Conservation (phyloP, 139 green algal species). For the Klebsormidium nitens region DNA sequence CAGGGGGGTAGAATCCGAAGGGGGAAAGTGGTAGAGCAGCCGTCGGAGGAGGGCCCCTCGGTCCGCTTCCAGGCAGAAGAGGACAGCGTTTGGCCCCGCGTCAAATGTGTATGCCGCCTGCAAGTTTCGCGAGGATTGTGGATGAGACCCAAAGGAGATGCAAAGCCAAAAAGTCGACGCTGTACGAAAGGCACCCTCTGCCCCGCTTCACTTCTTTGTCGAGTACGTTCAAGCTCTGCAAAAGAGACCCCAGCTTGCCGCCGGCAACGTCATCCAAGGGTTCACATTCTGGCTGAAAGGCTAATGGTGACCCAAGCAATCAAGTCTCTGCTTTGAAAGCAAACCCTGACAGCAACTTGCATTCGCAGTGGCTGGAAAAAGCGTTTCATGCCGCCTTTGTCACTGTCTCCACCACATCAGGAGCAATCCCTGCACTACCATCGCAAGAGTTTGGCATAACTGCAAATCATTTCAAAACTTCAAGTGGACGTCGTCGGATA, state of each 20-base stretch:
- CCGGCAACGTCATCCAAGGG: not conserved
- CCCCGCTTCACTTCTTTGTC: too few species aligned
- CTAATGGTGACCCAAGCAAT: too few species aligned
- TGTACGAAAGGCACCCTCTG: not conserved
- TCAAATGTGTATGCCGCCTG: slow-evolving; percentile 45
- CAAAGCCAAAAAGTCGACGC: not conserved
- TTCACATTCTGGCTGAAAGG: not conserved
- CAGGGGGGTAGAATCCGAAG: slow-evolving; percentile 5
- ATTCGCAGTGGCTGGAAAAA: too few species aligned
- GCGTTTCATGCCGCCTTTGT: too few species aligned
- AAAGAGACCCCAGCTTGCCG: not conserved
- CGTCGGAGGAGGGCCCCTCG: slow-evolving; percentile 5
- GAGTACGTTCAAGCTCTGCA: too few species aligned
- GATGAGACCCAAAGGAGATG: not conserved
- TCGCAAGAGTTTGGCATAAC: too few species aligned
- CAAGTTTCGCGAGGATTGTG: not conserved
- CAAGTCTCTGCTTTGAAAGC: too few species aligned
- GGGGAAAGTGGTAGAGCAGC: slow-evolving; percentile 37
- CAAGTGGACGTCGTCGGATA: too few species aligned
- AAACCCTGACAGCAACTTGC: too few species aligned
- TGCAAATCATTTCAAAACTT: too few species aligned
- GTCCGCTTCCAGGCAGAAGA: slow-evolving; percentile 28
- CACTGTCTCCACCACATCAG: too few species aligned
- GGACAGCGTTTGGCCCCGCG: slow-evolving; percentile 38
- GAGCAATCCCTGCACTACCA: too few species aligned